These are phyloP conservation scores for Rhodamnia rubescens DNA, from an alignment of 345 rosid genomes.

Conservation along the genomic window DNA sequence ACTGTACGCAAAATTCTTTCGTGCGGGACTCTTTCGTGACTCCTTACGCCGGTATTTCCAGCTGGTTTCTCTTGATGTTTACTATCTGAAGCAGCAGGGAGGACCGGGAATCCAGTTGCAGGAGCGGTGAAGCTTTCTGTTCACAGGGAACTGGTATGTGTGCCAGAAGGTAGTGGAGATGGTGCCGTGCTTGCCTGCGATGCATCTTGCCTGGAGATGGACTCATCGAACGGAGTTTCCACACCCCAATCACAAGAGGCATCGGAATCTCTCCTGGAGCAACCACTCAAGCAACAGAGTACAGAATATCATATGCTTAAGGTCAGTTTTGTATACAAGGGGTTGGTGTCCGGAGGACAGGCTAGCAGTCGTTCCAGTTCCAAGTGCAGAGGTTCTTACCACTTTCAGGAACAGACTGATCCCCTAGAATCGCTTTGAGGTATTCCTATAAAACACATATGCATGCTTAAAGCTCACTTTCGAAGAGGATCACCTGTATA, in stretches of 20 bases:
- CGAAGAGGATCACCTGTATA: background rate
- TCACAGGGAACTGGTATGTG: background rate
- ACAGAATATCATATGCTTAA: background rate
- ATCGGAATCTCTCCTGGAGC: background rate
- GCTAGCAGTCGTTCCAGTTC: background rate
- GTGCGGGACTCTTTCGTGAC: no score
- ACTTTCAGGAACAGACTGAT: background rate
- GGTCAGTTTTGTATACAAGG: background rate
- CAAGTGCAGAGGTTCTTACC: background rate
- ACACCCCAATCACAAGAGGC: background rate
- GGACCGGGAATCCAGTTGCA: background rate
- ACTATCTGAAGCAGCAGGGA: background rate
- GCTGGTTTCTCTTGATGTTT: background rate
- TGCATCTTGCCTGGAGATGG: background rate
- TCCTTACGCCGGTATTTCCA: no score
- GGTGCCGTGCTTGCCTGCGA: background rate
- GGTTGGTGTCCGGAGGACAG: background rate
- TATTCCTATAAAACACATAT: background rate
- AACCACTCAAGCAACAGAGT: background rate
- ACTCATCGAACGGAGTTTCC: background rate
- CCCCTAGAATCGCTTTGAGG: background rate
- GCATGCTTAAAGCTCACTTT: background rate
- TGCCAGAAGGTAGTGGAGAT: background rate
- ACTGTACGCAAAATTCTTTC: background rate
- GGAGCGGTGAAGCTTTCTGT: background rate